These are phyloP conservation scores for Cyclotella sp. DNA, from an alignment of 108 stramenopile species.

Conservation along the genomic window DNA sequence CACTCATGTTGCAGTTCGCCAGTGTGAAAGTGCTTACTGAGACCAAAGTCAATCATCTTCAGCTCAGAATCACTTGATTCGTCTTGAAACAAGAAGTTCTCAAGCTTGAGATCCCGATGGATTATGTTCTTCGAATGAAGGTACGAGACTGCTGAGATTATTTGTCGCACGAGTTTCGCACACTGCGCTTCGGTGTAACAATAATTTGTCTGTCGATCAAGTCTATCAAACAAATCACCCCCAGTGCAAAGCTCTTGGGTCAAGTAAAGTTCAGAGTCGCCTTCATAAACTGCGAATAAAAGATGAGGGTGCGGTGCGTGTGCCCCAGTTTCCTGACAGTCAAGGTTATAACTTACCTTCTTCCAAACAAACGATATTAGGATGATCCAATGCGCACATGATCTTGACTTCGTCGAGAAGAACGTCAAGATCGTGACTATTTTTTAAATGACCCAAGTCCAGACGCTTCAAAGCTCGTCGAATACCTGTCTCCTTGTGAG, in stretches of 20 bases:
- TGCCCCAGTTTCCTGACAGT: not conserved
- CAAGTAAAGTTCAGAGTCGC: slow-evolving; percentile 32
- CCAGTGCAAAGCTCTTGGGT: slow-evolving; percentile 47
- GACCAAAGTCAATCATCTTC: slow-evolving; percentile 57
- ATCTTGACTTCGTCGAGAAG: slow-evolving; percentile 42
- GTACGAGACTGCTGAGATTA: slow-evolving; percentile 69
- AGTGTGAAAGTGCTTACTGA: slow-evolving; percentile 34
- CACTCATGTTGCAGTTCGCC: slow-evolving; percentile 36
- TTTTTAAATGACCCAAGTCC: slow-evolving; percentile 25
- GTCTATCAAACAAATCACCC: slow-evolving; percentile 40
- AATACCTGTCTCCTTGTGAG: slow-evolving; percentile 37
- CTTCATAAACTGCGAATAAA: slow-evolving; percentile 34
- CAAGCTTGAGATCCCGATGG: slow-evolving; percentile 81
- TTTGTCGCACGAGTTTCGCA: slow-evolving; percentile 47
- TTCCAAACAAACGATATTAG: slow-evolving; percentile 16
- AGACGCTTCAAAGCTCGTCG: slow-evolving; percentile 38
- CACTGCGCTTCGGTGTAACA: slow-evolving; percentile 49
- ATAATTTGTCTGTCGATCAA: slow-evolving; percentile 32
- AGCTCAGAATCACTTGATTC: slow-evolving; percentile 25
- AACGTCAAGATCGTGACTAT: slow-evolving; percentile 21
- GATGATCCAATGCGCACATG: slow-evolving; percentile 51
- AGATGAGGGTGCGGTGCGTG: not conserved
- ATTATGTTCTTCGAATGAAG: slow-evolving; percentile 67
- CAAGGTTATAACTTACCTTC: not conserved
- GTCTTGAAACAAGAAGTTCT: slow-evolving; percentile 51